Base-by-base conservation (phyloP, 352 stramenopile species). In the Globisporangium abappressorium region DNA sequence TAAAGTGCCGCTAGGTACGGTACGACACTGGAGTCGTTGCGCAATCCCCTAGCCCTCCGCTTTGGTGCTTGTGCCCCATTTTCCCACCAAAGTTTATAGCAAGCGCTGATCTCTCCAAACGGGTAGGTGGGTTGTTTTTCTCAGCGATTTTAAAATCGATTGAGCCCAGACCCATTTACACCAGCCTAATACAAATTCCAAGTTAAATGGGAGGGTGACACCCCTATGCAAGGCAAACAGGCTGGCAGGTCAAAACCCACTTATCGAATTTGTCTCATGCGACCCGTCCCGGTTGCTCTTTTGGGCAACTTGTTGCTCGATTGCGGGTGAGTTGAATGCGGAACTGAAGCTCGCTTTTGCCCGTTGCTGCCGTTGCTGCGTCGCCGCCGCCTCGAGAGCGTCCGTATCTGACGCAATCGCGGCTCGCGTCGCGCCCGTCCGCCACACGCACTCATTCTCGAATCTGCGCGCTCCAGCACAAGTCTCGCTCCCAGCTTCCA, bases 391-490 rank as follows among this genome's bases (percentile, higher is more conserved):
- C 38, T 64, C 58, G 8, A 36, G 36, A 34, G 41, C 58, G 28
- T 36, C 22, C 14, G 58, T 28, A 43, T 56, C 22, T 64, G 58
- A 67, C 62, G 62, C 62, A 67, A 67, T 67, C 49, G 49, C 14
- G 14, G 11, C 26, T 54, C 41, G 15, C 24, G 33, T 69, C 33
- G 56, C 54, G 54, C 54, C 28, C 26, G 30, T 58, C 53, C 26
- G 26, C 26, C 24, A 12, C 54, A 59, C 59, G 55, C 26, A 55
- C 61, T 91, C 84, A 93, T 82, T 93, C 82, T 81, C 78, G 79
- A 91, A 90, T 93, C 78, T 73, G 71, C 85, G 65, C 67, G 58
- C 73, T 78, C 62, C 70, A 73, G 65, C 67, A 33, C 72, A 88
- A 83, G 65, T 60, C 30, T 63, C 53, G 43, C 43, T 51, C 43